phyloP scores from a whole-genome alignment of 805 yeast species.

The Yarrowia phangngaensis region DNA sequence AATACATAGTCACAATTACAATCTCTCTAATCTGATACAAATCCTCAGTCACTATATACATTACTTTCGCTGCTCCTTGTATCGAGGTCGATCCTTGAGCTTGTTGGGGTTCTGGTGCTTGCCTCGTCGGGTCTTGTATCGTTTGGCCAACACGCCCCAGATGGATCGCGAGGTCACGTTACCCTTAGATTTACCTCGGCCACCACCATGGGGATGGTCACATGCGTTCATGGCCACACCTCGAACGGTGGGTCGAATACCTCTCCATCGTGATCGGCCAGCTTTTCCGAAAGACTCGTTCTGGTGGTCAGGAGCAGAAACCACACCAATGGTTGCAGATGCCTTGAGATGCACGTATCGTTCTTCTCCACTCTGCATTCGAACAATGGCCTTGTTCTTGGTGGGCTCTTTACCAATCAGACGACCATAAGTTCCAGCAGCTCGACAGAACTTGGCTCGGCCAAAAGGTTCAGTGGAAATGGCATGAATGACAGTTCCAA shows the following conservation, averaged over 20 bases:
- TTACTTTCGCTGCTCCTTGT: constrained; percentile 42
- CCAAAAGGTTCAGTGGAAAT: constrained; percentile 75
- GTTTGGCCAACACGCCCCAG: constrained; percentile 91
- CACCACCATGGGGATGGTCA: constrained; percentile 99
- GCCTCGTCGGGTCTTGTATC: constrained; percentile 89
- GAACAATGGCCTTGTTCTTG: constrained; percentile 66
- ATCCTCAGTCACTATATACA: constrained; percentile 25
- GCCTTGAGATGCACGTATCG: constrained; percentile 82
- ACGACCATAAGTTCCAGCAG: constrained; percentile 94
- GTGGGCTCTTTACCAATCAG: constrained; percentile 73
- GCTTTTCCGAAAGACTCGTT: constrained; percentile 91
- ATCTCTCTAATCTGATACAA: not conserved
- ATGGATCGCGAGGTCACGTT: constrained; percentile 91
- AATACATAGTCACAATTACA: too few species aligned
- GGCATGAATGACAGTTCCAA: constrained; percentile 85
- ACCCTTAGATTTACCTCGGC: constrained; percentile 98
- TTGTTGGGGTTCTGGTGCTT: constrained; percentile 78
- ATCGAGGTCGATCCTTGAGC: constrained; percentile 89
- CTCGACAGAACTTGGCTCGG: constrained; percentile 81
- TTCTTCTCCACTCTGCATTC: constrained; percentile 88
- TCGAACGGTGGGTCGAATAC: constrained; percentile 91
- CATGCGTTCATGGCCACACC: constrained; percentile 97
- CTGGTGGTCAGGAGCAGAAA: constrained; percentile 89
- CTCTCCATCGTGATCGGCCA: constrained; percentile 87
- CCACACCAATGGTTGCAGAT: constrained; percentile 90